Evolutionary conservation across 805 yeast genomes (phyloP), one percentile per base, ranked within the genome.

Genomic region (Candida coleopterorum): DNA sequence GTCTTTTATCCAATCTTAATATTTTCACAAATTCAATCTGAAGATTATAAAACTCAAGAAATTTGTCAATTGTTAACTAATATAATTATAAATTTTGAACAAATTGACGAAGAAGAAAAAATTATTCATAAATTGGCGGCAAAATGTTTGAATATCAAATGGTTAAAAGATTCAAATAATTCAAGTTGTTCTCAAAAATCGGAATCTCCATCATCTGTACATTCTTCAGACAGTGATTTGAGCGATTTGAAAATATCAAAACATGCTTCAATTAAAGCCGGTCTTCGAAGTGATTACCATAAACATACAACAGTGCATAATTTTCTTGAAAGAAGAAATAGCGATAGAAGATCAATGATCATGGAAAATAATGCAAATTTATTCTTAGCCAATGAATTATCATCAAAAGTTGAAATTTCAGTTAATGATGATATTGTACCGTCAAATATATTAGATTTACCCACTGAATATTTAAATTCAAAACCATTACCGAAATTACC

Each of bases 1-100:
- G 87, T 88, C 2, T 48, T 90, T 21, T 70, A 77, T 44, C 95
- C 94, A 1, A 58, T 89, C 49, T 56, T 89, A 22, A 64, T 73
- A 40, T 78, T 77, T 47, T 73, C 90, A 1, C 85, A 82, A 47
- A 60, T 87, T 37, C 68, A 65, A 15, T 53, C 69, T 10, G 56
- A 58, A 1, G 72, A 77, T 2, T 85, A 87, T 56, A 81, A 85
- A 48, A 65, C 61, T 14, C 68, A 62, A 0, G 81, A 76, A 35
- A 49, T 89, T 6, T 44, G 58, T 6, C 69, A 71, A 6, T 58
- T 81, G 7, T 60, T 87, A 29, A 53, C 61, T 8, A 71, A 74
- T 47, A 59, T 85, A 9, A 55, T 66, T 11, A 47, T 53, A 5
- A 58, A 55, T 29, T 41, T 54, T 9, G 58, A 52, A 11, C 17